Percentiles rank a stretch among this genome's conserved stretches.
phyloP scores from a whole-genome alignment of 148 eudicot genomes.

The Camellia granthamiana region DNA sequence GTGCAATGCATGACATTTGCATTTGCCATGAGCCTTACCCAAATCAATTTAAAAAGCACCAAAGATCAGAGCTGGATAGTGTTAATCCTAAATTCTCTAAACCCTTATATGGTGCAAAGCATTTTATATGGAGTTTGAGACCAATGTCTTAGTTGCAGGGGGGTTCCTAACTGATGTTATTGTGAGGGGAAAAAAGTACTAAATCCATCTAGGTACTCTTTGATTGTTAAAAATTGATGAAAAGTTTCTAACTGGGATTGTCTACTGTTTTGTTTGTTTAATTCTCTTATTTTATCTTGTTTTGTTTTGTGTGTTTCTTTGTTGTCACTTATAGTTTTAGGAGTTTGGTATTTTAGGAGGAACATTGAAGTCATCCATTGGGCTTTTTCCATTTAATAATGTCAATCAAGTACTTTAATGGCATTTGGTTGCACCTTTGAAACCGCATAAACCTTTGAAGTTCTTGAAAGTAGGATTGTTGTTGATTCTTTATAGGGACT shows the following conservation, averaged over 20 bases:
- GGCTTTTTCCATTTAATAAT: background rate
- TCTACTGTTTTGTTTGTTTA: background rate
- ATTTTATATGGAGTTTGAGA: background rate
- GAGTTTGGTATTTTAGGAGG: background rate
- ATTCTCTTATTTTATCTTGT: background rate
- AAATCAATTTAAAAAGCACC: background rate
- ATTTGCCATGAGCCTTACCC: background rate
- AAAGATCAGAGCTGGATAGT: background rate
- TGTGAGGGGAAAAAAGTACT: background rate
- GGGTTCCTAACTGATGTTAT: background rate
- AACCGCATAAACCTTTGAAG: background rate
- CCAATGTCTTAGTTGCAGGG: background rate
- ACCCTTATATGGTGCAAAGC: background rate
- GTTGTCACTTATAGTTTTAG: background rate
- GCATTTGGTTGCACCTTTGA: background rate
- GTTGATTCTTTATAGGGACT: background rate
- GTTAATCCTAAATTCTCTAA: background rate
- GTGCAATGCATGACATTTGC: slow-evolving; percentile 5
- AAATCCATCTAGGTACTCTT: background rate
- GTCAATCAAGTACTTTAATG: background rate
- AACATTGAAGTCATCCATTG: background rate
- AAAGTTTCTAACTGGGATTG: background rate
- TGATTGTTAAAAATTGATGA: background rate
- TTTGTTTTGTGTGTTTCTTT: background rate
- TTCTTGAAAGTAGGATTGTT: background rate